These are phyloP conservation scores for Fusarium sp. DNA, from an alignment of 2,329 filamentous ascomycete species.

Conservation along the genomic window DNA sequence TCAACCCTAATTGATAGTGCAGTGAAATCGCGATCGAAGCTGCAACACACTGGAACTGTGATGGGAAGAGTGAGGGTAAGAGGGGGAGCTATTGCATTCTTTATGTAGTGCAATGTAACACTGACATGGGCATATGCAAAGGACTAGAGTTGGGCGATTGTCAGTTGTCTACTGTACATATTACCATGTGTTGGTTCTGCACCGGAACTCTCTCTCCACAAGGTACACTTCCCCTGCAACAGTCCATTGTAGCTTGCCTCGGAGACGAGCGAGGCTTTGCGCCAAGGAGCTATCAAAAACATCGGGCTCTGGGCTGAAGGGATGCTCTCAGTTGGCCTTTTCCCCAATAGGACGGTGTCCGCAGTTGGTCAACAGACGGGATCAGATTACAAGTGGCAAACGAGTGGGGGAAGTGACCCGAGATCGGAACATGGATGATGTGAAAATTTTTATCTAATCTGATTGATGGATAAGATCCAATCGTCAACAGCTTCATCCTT, in stretches of 20 bases:
- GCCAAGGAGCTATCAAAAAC: slow-evolving; percentile 15
- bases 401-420: slow-evolving; percentile 25
- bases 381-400: slow-evolving; percentile 28
- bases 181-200: slow-evolving; percentile 7
- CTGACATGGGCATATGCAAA: slow-evolving; percentile 2
- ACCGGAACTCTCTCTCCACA: not conserved
- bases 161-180: not conserved
- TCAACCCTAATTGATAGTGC: not conserved
- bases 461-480: slow-evolving; percentile 38
- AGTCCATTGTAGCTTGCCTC: not conserved
- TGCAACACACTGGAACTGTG: not conserved
- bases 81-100: slow-evolving; percentile 7
- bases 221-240: not conserved
- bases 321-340: slow-evolving; percentile 15
- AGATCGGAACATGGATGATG: slow-evolving; percentile 27
- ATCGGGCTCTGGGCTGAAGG: not conserved
- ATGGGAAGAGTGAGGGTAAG: not conserved
- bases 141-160: not conserved
- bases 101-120: slow-evolving; percentile 28
- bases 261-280: not conserved
- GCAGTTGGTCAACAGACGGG: not conserved
- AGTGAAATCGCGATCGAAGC: not conserved
- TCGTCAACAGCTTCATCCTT: slow-evolving; percentile 1
- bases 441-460: slow-evolving; percentile 35
- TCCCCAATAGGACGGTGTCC: slow-evolving; percentile 11